Conservation (phyloP, 2,329 filamentous ascomycete species). For the Neofusicoccum sp. region DNA sequence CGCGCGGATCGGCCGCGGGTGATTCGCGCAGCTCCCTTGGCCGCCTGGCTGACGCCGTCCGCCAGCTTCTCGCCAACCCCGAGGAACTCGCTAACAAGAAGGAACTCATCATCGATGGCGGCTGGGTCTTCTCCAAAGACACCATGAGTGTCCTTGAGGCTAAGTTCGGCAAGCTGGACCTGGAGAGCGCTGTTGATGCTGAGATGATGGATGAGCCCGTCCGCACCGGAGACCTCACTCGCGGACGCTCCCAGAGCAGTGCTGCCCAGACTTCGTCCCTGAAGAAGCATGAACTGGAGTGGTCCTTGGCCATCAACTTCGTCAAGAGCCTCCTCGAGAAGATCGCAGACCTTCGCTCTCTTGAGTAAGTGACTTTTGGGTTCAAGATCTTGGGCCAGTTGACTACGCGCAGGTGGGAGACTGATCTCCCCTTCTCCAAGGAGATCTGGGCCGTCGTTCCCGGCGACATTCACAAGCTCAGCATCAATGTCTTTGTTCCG, state of each 20-base stretch:
- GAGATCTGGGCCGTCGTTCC: conserved; percentile 29
- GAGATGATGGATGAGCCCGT: conserved; percentile 5
- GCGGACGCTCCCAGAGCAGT: conserved; percentile 18
- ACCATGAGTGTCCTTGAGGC: not conserved
- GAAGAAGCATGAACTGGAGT: conserved; percentile 23
- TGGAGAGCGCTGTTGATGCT: not conserved
- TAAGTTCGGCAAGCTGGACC: conserved; percentile 12
- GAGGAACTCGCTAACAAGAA: conserved; percentile 20
- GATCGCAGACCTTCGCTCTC: conserved; percentile 30
- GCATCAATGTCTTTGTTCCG: conserved; percentile 33
- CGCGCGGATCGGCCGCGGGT: not conserved
- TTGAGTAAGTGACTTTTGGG: conserved; percentile 30
- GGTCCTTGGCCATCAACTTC: conserved; percentile 25
- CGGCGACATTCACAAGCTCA: conserved; percentile 30
- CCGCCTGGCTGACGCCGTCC: conserved; percentile 20
- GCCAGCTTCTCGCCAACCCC: conserved; percentile 24
- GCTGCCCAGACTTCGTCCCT: not conserved
- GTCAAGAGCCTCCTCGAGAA: conserved; percentile 28
- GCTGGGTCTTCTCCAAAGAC: conserved; percentile 26
- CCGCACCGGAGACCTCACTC: not conserved
- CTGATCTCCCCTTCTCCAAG: conserved; percentile 31
- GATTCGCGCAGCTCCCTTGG: not conserved
- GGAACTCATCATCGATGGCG: conserved; percentile 34
- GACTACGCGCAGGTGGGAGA: conserved; percentile 32
- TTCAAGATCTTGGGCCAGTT: not conserved